Conservation (phyloP, 805 yeast species). For the Lipomyces chichibuensis region DNA sequence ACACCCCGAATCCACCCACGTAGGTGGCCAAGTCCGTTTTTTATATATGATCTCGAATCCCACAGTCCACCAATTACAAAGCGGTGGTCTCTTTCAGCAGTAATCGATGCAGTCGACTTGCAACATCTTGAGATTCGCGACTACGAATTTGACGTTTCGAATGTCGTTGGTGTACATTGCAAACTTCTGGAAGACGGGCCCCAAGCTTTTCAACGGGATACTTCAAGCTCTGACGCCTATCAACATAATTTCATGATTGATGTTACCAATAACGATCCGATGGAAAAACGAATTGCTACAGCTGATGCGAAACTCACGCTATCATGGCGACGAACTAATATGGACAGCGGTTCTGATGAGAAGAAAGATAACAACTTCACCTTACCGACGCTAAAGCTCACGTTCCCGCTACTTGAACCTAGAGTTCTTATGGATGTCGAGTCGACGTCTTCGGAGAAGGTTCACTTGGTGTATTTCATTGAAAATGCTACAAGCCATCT, state of each 20-base stretch:
- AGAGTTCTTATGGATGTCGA: slow-evolving; percentile 54
- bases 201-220: slow-evolving; percentile 6
- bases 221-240: slow-evolving; percentile 21
- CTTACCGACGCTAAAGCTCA: slow-evolving; percentile 53
- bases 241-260: slow-evolving; percentile 36
- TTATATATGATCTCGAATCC: slow-evolving; percentile 36
- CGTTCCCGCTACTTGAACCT: slow-evolving; percentile 70
- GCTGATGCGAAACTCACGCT: slow-evolving; percentile 41
- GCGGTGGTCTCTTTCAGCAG: slow-evolving; percentile 44
- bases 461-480: slow-evolving; percentile 53
- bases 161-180: slow-evolving; percentile 35
- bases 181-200: slow-evolving; percentile 10
- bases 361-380: slow-evolving; percentile 27
- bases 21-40: slow-evolving; percentile 47
- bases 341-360: not conserved
- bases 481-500: slow-evolving; percentile 78
- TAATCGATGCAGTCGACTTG: slow-evolving; percentile 38
- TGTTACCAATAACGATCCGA: slow-evolving; percentile 31
- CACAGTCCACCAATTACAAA: slow-evolving; percentile 42
- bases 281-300: slow-evolving; percentile 32
- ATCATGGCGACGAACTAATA: slow-evolving; percentile 41
- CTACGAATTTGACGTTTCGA: slow-evolving; percentile 34
- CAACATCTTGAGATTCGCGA: slow-evolving; percentile 36
- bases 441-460: slow-evolving; percentile 36
- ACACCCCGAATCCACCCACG: slow-evolving; percentile 43